phyloP scores from a whole-genome alignment of 2,329 filamentous ascomycete species.

The Annulohypoxylon truncatum region DNA sequence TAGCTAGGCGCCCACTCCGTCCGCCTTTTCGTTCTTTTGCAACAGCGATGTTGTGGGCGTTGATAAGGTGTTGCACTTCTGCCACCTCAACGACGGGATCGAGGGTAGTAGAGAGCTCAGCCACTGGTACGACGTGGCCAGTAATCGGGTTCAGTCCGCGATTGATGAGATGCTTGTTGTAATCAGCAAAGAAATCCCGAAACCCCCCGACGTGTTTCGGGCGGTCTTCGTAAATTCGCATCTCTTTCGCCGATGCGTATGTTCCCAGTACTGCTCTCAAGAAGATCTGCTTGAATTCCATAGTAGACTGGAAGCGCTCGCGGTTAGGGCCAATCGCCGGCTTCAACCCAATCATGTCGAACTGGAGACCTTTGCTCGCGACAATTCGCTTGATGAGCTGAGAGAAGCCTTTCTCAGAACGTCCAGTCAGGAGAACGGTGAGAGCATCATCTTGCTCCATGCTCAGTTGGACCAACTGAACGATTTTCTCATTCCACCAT shows the following conservation, averaged over 20 bases:
- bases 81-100: conserved; percentile 51
- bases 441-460: conserved; percentile 87
- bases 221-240: conserved; percentile 78
- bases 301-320: conserved; percentile 83
- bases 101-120: conserved; percentile 73
- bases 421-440: conserved; percentile 87
- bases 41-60: conserved; percentile 85
- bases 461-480: conserved; percentile 81
- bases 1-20: conserved; percentile 65
- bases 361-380: conserved; percentile 79
- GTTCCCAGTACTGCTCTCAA: conserved; percentile 85
- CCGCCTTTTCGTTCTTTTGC: conserved; percentile 55
- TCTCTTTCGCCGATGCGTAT: conserved; percentile 83
- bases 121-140: conserved; percentile 87
- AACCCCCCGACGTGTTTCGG: conserved; percentile 81
- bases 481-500: conserved; percentile 96
- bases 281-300: conserved; percentile 92
- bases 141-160: conserved; percentile 71
- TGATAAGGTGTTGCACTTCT: conserved; percentile 83
- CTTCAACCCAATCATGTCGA: conserved; percentile 90
- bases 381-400: conserved; percentile 86
- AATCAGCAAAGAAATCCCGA: conserved; percentile 81
- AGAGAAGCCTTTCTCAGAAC: conserved; percentile 80
- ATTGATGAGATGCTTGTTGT: conserved; percentile 71
- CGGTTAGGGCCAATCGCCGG: conserved; percentile 83